A percentile compares a stretch with the other conserved stretches of the same genome.
Conservation (phyloP, 2,329 filamentous ascomycete genomes). For the Aspergillus bombycis region DNA sequence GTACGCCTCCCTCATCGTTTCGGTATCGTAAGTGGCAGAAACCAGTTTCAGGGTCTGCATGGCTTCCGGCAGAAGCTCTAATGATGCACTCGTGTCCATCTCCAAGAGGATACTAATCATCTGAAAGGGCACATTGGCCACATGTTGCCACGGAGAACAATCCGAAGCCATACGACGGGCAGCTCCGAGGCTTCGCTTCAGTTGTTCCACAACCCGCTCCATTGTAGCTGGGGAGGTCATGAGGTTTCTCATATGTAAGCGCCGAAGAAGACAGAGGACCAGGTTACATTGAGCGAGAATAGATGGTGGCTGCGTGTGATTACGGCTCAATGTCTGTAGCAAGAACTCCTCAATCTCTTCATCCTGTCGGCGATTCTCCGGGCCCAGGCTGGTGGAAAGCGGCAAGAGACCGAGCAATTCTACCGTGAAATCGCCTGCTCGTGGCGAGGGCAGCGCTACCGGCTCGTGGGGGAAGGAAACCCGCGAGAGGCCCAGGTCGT, state of each 20-base stretch:
- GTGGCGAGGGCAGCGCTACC: conserved; percentile 36
- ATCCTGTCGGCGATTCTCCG: conserved; percentile 45
- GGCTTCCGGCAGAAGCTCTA: conserved; percentile 53
- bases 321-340: conserved; percentile 39
- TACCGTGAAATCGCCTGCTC: conserved; percentile 50
- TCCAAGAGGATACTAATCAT: conserved; percentile 58
- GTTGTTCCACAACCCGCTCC: conserved; percentile 50
- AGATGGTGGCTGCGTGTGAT: conserved; percentile 48
- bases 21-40: conserved; percentile 47
- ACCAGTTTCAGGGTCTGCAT: conserved; percentile 52
- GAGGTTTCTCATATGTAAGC: conserved; percentile 54
- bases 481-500: conserved; percentile 59
- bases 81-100: conserved; percentile 54
- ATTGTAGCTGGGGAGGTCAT: conserved; percentile 45
- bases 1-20: conserved; percentile 54
- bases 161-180: conserved; percentile 49
- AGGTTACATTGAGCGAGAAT: conserved; percentile 58
- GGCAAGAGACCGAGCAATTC: conserved; percentile 57
- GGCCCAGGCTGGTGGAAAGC: conserved; percentile 56
- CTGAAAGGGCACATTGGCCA: conserved; percentile 62
- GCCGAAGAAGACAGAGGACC: conserved; percentile 56
- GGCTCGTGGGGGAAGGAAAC: conserved; percentile 49
- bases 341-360: conserved; percentile 49
- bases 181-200: conserved; percentile 47
- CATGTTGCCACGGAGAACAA: conserved; percentile 59